Conservation (phyloP, 1,139 yeast species). For the Scheffersomyces titani region DNA sequence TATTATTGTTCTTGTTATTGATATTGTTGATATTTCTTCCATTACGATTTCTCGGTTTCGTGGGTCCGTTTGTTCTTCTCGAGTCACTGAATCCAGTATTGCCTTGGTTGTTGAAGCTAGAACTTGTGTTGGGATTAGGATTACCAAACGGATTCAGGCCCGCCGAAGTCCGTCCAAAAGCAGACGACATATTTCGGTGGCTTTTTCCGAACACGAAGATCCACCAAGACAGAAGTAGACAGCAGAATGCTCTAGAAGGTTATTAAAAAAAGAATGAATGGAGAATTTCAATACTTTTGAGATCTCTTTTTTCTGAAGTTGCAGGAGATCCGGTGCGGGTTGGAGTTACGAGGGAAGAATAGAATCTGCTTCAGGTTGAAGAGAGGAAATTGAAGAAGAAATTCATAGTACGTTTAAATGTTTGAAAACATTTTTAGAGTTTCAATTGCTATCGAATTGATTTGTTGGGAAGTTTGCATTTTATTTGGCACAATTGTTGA, state of each 20-base stretch:
- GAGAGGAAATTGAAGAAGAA: background rate
- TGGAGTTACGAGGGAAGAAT: background rate
- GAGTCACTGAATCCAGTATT: constrained; percentile 16
- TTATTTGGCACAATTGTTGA: too few species aligned
- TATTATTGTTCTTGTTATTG: background rate
- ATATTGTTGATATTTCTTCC: background rate
- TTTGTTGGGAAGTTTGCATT: too few species aligned
- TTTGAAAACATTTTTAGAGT: background rate
- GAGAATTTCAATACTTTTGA: background rate
- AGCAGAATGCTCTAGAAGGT: background rate
- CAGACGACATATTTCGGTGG: background rate
- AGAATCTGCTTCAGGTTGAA: background rate
- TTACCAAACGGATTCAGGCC: background rate
- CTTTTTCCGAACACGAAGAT: background rate
- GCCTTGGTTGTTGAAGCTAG: background rate
- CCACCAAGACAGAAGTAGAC: background rate
- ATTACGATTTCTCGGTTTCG: constrained; percentile 3
- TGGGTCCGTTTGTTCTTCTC: constrained; percentile 16
- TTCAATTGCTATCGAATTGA: too few species aligned
- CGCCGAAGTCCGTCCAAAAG: background rate
- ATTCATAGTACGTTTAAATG: too few species aligned
- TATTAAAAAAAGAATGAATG: background rate
- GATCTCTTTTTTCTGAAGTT: background rate
- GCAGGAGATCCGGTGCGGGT: background rate
- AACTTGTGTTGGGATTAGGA: background rate